Conservation (phyloP, 169 alveolate species). For the Babesia bigemina region DNA sequence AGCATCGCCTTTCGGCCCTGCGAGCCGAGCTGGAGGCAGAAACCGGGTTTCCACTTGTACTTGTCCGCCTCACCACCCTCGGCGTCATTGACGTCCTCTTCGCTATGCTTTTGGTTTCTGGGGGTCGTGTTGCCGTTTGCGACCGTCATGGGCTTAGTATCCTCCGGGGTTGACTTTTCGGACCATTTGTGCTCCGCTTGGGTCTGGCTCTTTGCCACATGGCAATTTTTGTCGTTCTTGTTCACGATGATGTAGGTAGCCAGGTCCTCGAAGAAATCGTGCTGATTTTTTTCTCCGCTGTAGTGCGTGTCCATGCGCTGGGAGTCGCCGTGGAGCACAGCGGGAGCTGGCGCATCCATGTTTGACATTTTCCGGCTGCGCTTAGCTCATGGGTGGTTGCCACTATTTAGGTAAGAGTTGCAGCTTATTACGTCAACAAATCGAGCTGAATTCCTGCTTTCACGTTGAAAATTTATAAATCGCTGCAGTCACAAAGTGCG, state of each 20-base stretch:
- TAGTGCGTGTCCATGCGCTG: background rate
- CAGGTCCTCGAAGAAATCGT: slow-evolving; percentile 24
- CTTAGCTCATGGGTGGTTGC: background rate
- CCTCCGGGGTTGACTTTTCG: background rate
- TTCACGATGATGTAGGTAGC: slow-evolving; percentile 37
- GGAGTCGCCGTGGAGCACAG: background rate
- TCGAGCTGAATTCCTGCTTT: too few species aligned
- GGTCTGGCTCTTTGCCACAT: slow-evolving; percentile 7
- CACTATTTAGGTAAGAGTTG: too few species aligned
- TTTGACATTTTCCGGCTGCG: background rate
- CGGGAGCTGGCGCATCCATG: background rate
- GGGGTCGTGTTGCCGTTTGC: background rate
- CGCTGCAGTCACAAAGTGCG: background rate
- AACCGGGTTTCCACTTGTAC: slow-evolving; percentile 65
- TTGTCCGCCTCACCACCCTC: slow-evolving; percentile 11
- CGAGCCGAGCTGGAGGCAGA: slow-evolving; percentile 68
- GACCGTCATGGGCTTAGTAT: background rate
- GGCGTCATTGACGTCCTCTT: background rate
- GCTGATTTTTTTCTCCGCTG: background rate
- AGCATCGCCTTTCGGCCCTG: slow-evolving; percentile 67
- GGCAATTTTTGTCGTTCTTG: background rate
- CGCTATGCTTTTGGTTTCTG: background rate
- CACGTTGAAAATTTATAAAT: background rate
- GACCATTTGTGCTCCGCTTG: slow-evolving; percentile 24
- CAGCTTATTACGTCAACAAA: too few species aligned